Conservation (phyloP, 2,329 filamentous ascomycete genomes). For the Dissoconium aciculare region DNA sequence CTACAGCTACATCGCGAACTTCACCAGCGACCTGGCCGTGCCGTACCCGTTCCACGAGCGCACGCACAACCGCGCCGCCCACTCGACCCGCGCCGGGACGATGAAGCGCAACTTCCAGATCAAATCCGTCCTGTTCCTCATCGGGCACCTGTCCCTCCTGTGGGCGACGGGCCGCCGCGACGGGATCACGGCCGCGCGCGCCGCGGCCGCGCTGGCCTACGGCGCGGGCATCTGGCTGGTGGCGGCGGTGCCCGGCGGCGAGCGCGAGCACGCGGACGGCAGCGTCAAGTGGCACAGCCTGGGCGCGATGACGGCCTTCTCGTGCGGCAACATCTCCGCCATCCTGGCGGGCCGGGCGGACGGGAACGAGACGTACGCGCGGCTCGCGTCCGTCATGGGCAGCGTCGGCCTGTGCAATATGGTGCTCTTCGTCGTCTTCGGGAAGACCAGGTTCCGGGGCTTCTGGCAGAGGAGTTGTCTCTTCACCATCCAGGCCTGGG, state of each 20-base stretch:
- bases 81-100: neutral
- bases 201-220: neutral
- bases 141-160: neutral
- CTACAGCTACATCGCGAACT: neutral
- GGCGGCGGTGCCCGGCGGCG: neutral
- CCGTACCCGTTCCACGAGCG: neutral
- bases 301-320: neutral
- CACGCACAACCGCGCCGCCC: neutral
- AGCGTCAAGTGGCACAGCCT: conserved; percentile 1
- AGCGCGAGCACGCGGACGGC: neutral
- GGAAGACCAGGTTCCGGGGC: neutral
- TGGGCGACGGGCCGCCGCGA: neutral
- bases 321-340: neutral
- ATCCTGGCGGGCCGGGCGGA: neutral
- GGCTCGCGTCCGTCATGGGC: neutral
- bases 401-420: neutral
- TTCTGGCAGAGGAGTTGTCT: neutral
- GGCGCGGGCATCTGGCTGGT: neutral
- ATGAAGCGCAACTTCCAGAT: neutral
- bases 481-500: neutral
- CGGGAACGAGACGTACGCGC: neutral
- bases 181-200: neutral
- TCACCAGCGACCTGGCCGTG: conserved; percentile 1
- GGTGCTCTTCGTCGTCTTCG: neutral
- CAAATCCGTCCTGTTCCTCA: neutral